Percentiles rank a stretch among this genome's conserved stretches.
Conservation (phyloP, 306 rosid genomes). For the Cucumis hystrix region DNA sequence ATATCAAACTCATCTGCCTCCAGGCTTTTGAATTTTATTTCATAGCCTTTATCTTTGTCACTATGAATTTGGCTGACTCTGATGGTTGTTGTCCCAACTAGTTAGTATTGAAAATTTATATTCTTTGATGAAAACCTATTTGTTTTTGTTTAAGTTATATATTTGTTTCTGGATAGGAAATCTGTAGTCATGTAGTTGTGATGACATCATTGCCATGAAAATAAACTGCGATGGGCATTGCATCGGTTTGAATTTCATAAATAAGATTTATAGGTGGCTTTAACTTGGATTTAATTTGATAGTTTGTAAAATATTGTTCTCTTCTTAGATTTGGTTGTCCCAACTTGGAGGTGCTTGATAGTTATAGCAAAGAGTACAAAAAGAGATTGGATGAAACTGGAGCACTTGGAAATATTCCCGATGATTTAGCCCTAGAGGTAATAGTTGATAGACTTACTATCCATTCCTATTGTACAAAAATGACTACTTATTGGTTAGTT, state of each 20-base stretch:
- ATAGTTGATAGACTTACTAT: not conserved
- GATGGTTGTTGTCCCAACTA: not conserved
- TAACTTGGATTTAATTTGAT: not conserved
- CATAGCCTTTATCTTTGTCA: not conserved
- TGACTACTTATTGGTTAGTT: not conserved
- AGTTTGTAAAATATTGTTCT: constrained; percentile 4
- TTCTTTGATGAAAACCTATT: not conserved
- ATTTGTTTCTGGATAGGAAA: too few relatives aligned
- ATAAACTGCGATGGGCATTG: not conserved
- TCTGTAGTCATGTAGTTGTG: not conserved
- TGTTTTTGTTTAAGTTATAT: not conserved
- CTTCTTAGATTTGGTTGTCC: constrained; percentile 81
- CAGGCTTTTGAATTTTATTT: not conserved
- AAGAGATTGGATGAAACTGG: constrained; percentile 66
- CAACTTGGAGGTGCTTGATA: constrained; percentile 66
- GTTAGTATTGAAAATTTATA: not conserved
- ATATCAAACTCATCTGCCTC: not conserved
- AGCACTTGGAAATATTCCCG: constrained; percentile 72
- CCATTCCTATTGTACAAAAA: not conserved
- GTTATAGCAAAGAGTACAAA: constrained; percentile 57
- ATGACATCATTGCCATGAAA: not conserved
- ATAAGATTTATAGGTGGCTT: not conserved
- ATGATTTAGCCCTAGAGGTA: constrained; percentile 78
- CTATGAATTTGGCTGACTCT: not conserved
- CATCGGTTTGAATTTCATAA: not conserved